A percentile compares a stretch with the other conserved stretches of the same genome.
These are phyloP conservation scores for Circinella umbellata DNA, from an alignment of 371 early-diverging fungal species.

Conservation along the genomic window DNA sequence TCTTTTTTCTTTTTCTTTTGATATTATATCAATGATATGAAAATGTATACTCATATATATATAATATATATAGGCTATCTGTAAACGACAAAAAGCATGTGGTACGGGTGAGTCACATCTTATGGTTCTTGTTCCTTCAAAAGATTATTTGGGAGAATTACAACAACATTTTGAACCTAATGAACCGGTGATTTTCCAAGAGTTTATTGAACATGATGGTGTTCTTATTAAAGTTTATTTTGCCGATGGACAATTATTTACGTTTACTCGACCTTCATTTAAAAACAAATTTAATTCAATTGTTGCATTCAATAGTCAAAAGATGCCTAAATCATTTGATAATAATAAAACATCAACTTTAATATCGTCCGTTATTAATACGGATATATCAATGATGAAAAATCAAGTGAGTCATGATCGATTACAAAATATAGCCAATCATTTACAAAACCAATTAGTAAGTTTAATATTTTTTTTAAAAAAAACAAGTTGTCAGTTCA, in stretches of 20 bases:
- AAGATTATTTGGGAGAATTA: constrained; percentile 22
- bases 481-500: too few relatives aligned
- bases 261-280: constrained; percentile 49
- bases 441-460: constrained; percentile 42
- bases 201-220: constrained; percentile 55
- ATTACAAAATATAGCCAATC: constrained; percentile 39
- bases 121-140: constrained; percentile 47
- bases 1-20: background rate
- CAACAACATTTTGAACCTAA: constrained; percentile 18
- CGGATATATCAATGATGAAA: constrained; percentile 20
- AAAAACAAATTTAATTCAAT: constrained; percentile 26
- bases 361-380: background rate
- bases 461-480: background rate
- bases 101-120: constrained; percentile 49
- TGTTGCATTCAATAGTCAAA: constrained; percentile 49
- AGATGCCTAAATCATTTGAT: constrained; percentile 47
- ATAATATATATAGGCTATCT: constrained; percentile 38
- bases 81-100: constrained; percentile 52
- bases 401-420: constrained; percentile 33
- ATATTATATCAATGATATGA: background rate
- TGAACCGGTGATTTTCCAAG: constrained; percentile 50
- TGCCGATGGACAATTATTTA: constrained; percentile 40
- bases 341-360: background rate
- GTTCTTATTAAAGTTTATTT: constrained; percentile 54
- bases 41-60: background rate